Evolutionary conservation across 108 stramenopile genomes (phyloP), one percentile per base, ranked within the genome.

Genomic region (Fistulifera solaris): DNA sequence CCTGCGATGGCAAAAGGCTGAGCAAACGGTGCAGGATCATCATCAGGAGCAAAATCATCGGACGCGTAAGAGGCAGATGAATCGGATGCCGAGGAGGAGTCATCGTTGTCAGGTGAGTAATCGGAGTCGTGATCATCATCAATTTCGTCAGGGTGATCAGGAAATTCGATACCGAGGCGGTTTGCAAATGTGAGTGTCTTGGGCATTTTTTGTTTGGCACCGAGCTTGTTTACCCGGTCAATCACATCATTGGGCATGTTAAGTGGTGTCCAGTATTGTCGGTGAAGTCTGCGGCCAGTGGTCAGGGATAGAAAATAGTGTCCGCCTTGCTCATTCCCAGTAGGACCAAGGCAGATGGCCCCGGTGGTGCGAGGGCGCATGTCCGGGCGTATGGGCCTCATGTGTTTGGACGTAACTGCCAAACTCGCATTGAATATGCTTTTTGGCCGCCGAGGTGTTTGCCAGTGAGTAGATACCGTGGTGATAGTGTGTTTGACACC

Each of bases 281-380:
- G 31, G 31, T 35, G 31, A 8, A 35, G 31, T 0, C 38, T 48
- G 22, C 38, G 46, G 1, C 74, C 64, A 10, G 73, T 67, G 4
- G 10, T 31, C 0, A 72, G 61, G 47, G 17, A 42, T 0, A 49
- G n/a, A 35, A 80, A 75, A 16, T 67, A 59, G 38, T 74, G 54
- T 0, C 54, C 59, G 0, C 76, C 75, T 59, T 77, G 76, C n/a
- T 19, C 0, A 35, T 77, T 80, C 0, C 68, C 65, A 3, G 62
- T 53, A 10, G 68, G 60, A 0, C 73, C n/a, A 16, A 57, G 42
- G 14, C 41, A 40, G 15, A 57, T 43, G 27, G 56, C 56, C 2
- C 56, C 50, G 48, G 24, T 46, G 48, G 67, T 67, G 14, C 54
- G n/a, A 27, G 5, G 52, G 1, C 0, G 31, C 40, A 55, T 57